Conservation (phyloP, 2,329 filamentous ascomycete species). For the Colletotrichum echinochloae region DNA sequence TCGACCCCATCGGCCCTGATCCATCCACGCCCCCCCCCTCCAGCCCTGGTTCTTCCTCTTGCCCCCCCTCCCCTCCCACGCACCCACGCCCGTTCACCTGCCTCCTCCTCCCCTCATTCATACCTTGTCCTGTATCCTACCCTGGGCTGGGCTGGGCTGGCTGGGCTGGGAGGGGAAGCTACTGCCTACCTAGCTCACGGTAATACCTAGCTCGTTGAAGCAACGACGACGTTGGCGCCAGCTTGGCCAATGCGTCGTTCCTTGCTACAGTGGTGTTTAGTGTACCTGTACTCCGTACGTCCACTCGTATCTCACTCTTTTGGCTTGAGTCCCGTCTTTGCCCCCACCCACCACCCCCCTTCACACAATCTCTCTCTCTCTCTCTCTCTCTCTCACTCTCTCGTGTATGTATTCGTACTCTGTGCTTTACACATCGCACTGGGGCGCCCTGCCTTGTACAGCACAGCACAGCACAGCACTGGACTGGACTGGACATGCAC, state of each 20-base stretch:
- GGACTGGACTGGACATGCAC: not conserved
- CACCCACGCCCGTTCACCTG: constrained; percentile 34
- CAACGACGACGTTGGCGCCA: constrained; percentile 24
- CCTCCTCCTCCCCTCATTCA: not conserved
- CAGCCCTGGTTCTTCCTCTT: constrained; percentile 4
- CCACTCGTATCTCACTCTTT: not conserved
- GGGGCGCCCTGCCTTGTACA: not conserved
- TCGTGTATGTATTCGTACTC: not conserved
- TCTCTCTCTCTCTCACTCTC: not conserved
- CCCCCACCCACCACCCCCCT: not conserved
- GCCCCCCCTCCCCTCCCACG: constrained; percentile 19
- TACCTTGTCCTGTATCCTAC: constrained; percentile 32
- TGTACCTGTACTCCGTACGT: no score
- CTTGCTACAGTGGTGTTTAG: constrained; percentile 3
- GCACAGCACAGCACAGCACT: no score
- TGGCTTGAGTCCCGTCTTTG: constrained; percentile 12
- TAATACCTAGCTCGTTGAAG: constrained; percentile 7
- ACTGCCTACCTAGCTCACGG: no score
- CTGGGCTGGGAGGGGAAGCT: no score
- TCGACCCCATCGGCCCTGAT: constrained; percentile 35
- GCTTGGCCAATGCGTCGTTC: constrained; percentile 23
- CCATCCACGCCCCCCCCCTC: constrained; percentile 17
- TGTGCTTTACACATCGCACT: not conserved
- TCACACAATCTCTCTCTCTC: not conserved
- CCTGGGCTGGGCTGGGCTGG: no score